A percentile compares a stretch with the other conserved stretches of the same genome.
These are phyloP conservation scores for Lonicera japonica DNA, from an alignment of 129 eudicot genomes.

Conservation along the genomic window DNA sequence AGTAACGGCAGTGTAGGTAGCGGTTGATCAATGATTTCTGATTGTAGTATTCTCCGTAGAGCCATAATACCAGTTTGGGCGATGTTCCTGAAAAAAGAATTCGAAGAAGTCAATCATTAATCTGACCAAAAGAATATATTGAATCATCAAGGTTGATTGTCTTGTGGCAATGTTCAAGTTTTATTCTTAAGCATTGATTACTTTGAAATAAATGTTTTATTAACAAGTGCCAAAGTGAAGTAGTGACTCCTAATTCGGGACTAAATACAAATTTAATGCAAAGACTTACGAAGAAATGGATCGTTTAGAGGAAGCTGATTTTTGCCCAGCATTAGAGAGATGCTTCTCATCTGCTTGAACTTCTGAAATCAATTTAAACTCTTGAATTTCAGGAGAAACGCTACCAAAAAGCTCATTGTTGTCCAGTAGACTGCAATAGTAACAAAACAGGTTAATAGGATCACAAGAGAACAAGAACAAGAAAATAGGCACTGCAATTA, in stretches of 20 bases:
- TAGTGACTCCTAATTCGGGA: too few relatives aligned
- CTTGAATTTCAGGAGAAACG: slow-evolving; percentile 29
- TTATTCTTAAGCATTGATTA: too few relatives aligned
- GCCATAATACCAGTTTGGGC: slow-evolving; percentile 18
- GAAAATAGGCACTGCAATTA: slow-evolving; percentile 1
- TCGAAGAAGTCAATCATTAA: background rate
- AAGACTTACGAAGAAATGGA: slow-evolving; percentile 27
- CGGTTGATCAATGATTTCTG: background rate
- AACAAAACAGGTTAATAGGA: slow-evolving; percentile 4
- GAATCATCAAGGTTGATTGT: too few relatives aligned
- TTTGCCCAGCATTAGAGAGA: slow-evolving; percentile 6
- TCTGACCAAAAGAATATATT: background rate
- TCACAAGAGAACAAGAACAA: background rate
- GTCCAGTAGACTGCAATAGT: slow-evolving; percentile 53
- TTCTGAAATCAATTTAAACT: slow-evolving; percentile 35
- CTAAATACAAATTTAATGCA: background rate
- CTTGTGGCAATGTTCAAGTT: too few relatives aligned
- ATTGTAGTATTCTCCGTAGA: slow-evolving; percentile 33
- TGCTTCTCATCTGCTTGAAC: slow-evolving; percentile 28
- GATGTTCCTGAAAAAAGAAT: slow-evolving; percentile 30
- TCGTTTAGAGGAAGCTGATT: slow-evolving; percentile 6
- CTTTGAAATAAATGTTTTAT: too few relatives aligned
- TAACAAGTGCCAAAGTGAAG: too few relatives aligned
- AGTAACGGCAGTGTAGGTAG: background rate
- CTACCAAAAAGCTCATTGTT: slow-evolving; percentile 41